Evolutionary conservation across 1,139 yeast genomes (phyloP), one percentile per base, ranked within the genome.

Genomic region (Groenewaldozyma auringiensis): DNA sequence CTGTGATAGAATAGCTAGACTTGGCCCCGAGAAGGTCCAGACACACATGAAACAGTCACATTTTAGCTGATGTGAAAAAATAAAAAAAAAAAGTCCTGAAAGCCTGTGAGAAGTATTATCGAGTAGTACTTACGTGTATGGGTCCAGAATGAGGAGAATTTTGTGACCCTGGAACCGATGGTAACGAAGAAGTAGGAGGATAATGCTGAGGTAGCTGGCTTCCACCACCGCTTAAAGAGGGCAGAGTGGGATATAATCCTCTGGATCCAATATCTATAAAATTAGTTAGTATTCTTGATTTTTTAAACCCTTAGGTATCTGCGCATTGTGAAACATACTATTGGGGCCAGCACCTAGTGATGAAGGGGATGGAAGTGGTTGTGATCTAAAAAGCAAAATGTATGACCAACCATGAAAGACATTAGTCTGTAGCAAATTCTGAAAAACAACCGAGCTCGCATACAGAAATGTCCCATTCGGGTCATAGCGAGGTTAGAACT

Each of bases 281-380:
- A 21, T 33, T 33, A 41, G 29, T 8, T 32, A 41, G 21, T 6
- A n/a, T 6, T 31, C 35, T 4, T 29, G 21, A 27, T 6, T n/a
- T 16, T 13, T 6, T 11, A 38, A 9, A 6, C 13, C 25, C 17
- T 9, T 8, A 38, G 17, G 13, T 21, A 38, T 34, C 40, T 17
- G 16, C 25, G 20, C 11, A 22, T 14, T 20, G 34, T 6, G n/a
- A 27, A n/a, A 27, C 18, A 4, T 33, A 17, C 36, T 33, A 20
- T 39, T 39, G 13, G 42, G 27, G 20, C 36, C 18, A 11, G 41
- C 33, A 17, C 45, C 37, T 21, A 42, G 31, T 3, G 45, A 42
- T 9, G 45, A 42, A 17, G 45, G 45, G 18, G 45, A 41, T 6
- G 45, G 45, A 17, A 42, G 22, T 17, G 35, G 45, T 37, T 42